These are phyloP conservation scores for Amanita pseudoporphyria DNA, from an alignment of 768 basidiomycete species.

Conservation along the genomic window DNA sequence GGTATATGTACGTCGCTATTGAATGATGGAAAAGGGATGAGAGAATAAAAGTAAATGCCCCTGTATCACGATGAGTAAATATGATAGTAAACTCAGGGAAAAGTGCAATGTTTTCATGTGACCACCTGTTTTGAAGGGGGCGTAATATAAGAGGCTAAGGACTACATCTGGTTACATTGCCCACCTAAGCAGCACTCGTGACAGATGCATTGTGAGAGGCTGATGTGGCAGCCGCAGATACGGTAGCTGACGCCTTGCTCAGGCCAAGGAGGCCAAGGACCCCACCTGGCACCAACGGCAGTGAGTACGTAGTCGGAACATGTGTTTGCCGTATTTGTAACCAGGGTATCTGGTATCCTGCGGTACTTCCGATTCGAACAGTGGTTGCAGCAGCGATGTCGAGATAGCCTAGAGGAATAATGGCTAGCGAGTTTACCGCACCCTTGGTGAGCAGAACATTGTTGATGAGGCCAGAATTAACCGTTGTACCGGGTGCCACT, in stretches of 20 bases:
- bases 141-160: too few relatives aligned
- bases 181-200: too few relatives aligned
- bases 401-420: constrained; percentile 43
- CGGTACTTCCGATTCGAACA: constrained; percentile 30
- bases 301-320: constrained; percentile 42
- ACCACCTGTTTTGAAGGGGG: too few relatives aligned
- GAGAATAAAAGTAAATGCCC: too few relatives aligned
- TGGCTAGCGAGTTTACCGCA: constrained; percentile 41
- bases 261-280: not conserved
- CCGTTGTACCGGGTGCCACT: constrained; percentile 46
- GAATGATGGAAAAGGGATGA: too few relatives aligned
- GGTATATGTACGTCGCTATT: not conserved
- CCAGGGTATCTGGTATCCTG: constrained; percentile 60
- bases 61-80: too few relatives aligned
- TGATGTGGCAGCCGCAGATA: not conserved
- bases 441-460: constrained; percentile 55
- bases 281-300: constrained; percentile 8
- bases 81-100: too few relatives aligned
- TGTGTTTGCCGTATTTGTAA: constrained; percentile 43
- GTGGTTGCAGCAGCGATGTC: constrained; percentile 46
- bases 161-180: too few relatives aligned
- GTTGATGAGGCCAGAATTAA: constrained; percentile 48
- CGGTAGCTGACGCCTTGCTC: not conserved
- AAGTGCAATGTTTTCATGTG: too few relatives aligned
- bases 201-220: too few relatives aligned